These are phyloP conservation scores for Leptographium procerum DNA, from an alignment of 2,329 filamentous ascomycete genomes.

Conservation along the genomic window DNA sequence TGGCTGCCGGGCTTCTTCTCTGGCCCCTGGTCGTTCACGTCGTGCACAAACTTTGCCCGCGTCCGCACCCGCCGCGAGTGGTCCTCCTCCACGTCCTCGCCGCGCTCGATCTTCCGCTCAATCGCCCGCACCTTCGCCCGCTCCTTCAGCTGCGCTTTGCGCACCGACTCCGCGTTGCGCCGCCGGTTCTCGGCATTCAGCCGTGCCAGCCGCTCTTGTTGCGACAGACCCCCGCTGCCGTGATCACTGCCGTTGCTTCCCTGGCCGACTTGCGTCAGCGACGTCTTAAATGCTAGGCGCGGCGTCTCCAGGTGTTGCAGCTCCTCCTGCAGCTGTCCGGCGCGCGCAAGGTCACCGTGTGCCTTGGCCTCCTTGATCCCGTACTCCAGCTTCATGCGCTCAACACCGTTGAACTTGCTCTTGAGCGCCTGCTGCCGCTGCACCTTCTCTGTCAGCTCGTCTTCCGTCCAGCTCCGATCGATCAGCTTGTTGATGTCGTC, in stretches of 20 bases:
- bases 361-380: conserved; percentile 55
- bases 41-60: conserved; percentile 56
- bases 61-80: conserved; percentile 52
- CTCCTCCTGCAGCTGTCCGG: conserved; percentile 43
- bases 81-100: conserved; percentile 49
- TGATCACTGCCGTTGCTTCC: conserved; percentile 16
- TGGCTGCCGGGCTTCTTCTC: conserved; percentile 36
- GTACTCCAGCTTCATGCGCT: conserved; percentile 56
- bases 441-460: conserved; percentile 71
- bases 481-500: conserved; percentile 71
- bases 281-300: conserved; percentile 63
- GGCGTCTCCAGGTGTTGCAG: conserved; percentile 53
- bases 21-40: conserved; percentile 38
- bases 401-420: conserved; percentile 52
- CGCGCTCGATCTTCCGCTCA: conserved; percentile 49
- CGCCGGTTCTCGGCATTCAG: conserved; percentile 78
- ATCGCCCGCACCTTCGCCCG: conserved; percentile 49
- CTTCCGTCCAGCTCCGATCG: conserved; percentile 70
- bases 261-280: conserved; percentile 30
- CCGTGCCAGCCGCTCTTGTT: conserved; percentile 73
- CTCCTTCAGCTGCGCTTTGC: conserved; percentile 80
- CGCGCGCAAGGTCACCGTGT: conserved; percentile 48
- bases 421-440: conserved; percentile 58
- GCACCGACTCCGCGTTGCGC: conserved; percentile 79
- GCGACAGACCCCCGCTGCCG: conserved; percentile 27